Base-by-base conservation (phyloP, 306 rosid genomes). In the Canavalia gladiata region DNA sequence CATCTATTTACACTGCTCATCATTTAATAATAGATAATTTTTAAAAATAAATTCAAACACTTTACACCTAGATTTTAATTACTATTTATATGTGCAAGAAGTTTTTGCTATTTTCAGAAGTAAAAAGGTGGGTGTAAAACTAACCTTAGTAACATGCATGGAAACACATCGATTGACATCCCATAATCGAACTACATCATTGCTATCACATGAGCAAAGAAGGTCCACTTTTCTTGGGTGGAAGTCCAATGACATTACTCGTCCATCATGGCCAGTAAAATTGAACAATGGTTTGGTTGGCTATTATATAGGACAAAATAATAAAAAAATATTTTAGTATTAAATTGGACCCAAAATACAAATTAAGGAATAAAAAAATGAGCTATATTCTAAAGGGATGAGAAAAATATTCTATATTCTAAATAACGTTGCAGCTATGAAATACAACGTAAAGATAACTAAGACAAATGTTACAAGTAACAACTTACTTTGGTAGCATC, bases 241-340 rank as follows among this genome's bases (percentile, higher is more conserved):
- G 82, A 89, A 92, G 79, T 90, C 97, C 76, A 90, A 30, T 68
- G 95, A 90, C 87, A 88, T 88, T 65, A 89, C 97, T 80, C 75
- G 88, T 29, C 72, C 92, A 3, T 60, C 42, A 82, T 89, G 95
- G 10, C 91, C 95, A 68, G 9, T 6, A 46, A 90, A 81, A 59
- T 78, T 59, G 63, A 8, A 12, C 46, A 82, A 46, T 0, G 90
- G 57, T 81, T 30, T 59, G 29, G 34, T 55, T 34, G 91, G 84
- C 97, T 92, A 77, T 80, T 81, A 70, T 7, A 78, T 72, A 51
- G 82, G 81, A 56, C 43, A 41, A 37, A 34, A 70, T 68, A 12
- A 31, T 8, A 78, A 62, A 42, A 8, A 75, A 28, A 77, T 47
- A 37, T 54, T 62, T n/a, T 49, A 46, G 43, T 33, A 8, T 25